Percentiles rank a stretch among this genome's conserved stretches.
Conservation (phyloP, 176 grass and related monocot species). For the Hordeum vulgare region MorexV3_pseudomolecules_assembly NC_058522.1:19596697-19597196, state of each 20-base stretch:
- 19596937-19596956: background rate
- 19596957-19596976: background rate
- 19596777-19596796: too few relatives aligned
- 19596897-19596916: background rate
- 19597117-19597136: background rate
- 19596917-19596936: background rate
- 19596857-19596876: background rate
- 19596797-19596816: too few relatives aligned
- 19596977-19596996: background rate
- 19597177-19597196: background rate
- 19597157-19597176: background rate
- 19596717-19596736: too few relatives aligned
- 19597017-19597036: background rate
- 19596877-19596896: background rate
- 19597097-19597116: background rate
- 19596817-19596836: background rate
- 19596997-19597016: background rate
- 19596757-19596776: too few relatives aligned
- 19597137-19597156: background rate
- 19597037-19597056: background rate
- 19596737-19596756: too few relatives aligned
- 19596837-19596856: background rate
- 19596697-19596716: too few relatives aligned
- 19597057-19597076: background rate
- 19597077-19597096: background rate